A percentile compares a stretch with the other conserved stretches of the same genome.
Conservation (phyloP, 768 basidiomycete genomes). For the Lactifluus piperatus region DNA sequence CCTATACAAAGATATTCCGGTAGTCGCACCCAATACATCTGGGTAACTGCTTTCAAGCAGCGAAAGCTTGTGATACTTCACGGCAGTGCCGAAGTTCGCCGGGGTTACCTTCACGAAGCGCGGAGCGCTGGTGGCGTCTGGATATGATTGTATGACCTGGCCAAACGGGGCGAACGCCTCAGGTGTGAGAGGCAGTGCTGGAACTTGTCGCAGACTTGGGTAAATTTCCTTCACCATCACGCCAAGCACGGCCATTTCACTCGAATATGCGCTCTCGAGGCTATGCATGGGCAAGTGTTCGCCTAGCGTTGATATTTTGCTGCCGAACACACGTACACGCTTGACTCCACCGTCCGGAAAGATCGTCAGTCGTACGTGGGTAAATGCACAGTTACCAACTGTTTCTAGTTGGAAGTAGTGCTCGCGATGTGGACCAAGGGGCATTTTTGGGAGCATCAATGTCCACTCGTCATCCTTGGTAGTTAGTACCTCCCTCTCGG, state of each 20-base stretch:
- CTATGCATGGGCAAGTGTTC: background rate
- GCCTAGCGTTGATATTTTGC: slow-evolving; percentile 29
- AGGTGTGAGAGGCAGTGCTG: slow-evolving; percentile 64
- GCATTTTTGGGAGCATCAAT: slow-evolving; percentile 61
- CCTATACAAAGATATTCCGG: slow-evolving; percentile 77
- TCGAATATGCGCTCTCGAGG: background rate
- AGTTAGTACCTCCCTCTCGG: slow-evolving; percentile 24
- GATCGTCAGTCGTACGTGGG: slow-evolving; percentile 83
- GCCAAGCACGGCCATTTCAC: background rate
- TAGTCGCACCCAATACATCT: slow-evolving; percentile 41
- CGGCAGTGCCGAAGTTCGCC: slow-evolving; percentile 86
- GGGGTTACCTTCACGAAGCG: slow-evolving; percentile 61
- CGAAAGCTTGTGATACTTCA: slow-evolving; percentile 88
- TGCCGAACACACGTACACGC: slow-evolving; percentile 78
- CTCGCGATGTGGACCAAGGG: slow-evolving; percentile 81
- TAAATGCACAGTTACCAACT: slow-evolving; percentile 48
- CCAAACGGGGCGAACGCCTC: slow-evolving; percentile 88
- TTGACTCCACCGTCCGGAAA: slow-evolving; percentile 95
- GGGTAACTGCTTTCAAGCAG: slow-evolving; percentile 64
- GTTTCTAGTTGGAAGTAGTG: slow-evolving; percentile 83
- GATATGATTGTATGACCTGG: slow-evolving; percentile 83
- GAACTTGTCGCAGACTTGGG: slow-evolving; percentile 28
- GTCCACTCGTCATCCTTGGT: slow-evolving; percentile 53
- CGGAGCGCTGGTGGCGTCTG: slow-evolving; percentile 51
- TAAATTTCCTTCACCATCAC: background rate